Base-by-base conservation (phyloP, 768 basidiomycete genomes). In the Lentinula raphanica region DNA sequence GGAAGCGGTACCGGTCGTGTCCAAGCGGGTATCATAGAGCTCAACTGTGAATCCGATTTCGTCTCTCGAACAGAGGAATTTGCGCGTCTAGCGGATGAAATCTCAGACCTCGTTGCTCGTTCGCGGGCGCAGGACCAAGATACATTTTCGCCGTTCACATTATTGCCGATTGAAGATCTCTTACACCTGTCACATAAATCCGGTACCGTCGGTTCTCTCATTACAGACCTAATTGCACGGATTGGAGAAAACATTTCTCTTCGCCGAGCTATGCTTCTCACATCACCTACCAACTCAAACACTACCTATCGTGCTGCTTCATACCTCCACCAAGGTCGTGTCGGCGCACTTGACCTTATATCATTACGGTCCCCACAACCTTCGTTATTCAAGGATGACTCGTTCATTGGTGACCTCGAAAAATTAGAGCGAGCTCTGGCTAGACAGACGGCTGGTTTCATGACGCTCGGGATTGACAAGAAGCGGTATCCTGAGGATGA, bases 1-100 rank as follows among this genome's bases (percentile, higher is more conserved):
- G 73, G 66, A 36, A 61, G 63, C 36, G 70, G 71, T 6, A 69
- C 69, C 19, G 79, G 78, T 1, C 78, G 81, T 38, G 72, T 90
- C 35, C 83, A 91, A 36, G 93, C 90, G 11, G 86, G 88, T 19
- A 89, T 97, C 82, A 76, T 98, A 58, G 95, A 98, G 71, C 76
- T 97, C 60, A 92, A 92, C 64, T 98, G 95, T 75, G 95, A 98
- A 75, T 97, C 95, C 54, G 95, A 98, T 74, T 98, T 97, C 68
- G 95, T 98, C 28, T 92, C 86, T 23, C 75, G 91, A 62, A 95
- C 92, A 65, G 83, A 87, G 58, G 76, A 93, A 12, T 98, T 98
- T 65, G 78, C 83, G 15, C 78, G 79, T 55, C 81, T 95, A 38
- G 88, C 90, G 12, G 77, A 79, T 39, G 86, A 92, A 64, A 87